Conservation (phyloP, 2,329 filamentous ascomycete genomes). For the Fusarium phyllophilum region DNA sequence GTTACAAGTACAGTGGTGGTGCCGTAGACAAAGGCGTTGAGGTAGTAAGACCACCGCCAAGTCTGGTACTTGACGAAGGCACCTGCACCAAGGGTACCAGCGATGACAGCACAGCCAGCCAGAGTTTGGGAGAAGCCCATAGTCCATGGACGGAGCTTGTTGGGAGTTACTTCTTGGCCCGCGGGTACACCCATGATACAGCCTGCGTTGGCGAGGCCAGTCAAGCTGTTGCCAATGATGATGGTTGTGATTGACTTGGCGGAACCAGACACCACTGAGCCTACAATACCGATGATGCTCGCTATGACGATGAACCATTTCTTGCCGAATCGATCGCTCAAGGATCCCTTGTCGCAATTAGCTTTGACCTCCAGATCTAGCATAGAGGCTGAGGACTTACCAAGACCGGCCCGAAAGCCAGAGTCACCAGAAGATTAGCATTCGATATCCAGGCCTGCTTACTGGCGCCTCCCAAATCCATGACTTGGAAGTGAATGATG, state of each 20-base stretch:
- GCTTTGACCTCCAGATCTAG: too few relatives aligned
- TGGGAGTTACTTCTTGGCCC: not conserved
- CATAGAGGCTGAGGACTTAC: accelerated
- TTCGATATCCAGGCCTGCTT: not conserved
- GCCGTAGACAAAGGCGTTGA: not conserved
- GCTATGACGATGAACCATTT: not conserved
- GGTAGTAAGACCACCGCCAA: not conserved
- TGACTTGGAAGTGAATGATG: not conserved
- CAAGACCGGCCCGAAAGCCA: not conserved
- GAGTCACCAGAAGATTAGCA: not conserved
- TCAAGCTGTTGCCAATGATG: not conserved
- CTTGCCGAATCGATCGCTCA: not conserved
- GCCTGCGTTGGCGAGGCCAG: not conserved
- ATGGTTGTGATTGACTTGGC: not conserved
- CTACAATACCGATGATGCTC: not conserved
- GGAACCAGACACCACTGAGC: not conserved
- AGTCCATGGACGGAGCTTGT: not conserved
- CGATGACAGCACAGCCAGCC: not conserved
- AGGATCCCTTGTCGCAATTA: not conserved
- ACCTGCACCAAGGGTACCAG: not conserved
- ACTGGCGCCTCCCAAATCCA: not conserved
- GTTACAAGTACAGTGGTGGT: not conserved
- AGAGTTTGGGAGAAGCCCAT: not conserved
- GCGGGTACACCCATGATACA: not conserved
- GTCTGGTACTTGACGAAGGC: not conserved